Evolutionary conservation across 345 rosid genomes (phyloP), one percentile per base, ranked within the genome.

Genomic region (Pugionium dolabratum): DNA sequence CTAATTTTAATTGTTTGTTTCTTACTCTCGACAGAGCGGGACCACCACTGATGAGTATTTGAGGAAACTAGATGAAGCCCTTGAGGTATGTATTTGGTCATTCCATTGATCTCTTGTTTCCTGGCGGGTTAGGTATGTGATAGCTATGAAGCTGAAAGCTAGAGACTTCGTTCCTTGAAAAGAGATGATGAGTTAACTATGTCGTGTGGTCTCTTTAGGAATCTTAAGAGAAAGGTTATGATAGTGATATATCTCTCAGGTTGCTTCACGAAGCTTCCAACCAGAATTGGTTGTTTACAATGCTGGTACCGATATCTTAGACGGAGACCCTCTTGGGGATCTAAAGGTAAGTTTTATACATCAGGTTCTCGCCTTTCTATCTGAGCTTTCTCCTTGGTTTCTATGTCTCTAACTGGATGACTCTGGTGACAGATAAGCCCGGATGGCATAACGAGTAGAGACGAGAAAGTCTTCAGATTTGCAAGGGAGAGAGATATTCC

Each of bases 221-320:
- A 44, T 18, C 39, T 46, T 37, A 46, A 36, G 41, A 29, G 43
- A 43, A 28, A 35, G 9, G 7, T 1, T 27, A 35, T 62, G 59
- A 54, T 45, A 49, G 53, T 67, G 58, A 39, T 58, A 7, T 40
- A 41, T 50, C 49, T 80, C 41, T 71, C 76, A 93, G 98, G 89
- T 85, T 79, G 94, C 95, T 59, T 78, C 77, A 4, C 66, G 7
- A n/a, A 74, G 10, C 56, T 93, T 84, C 81, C 79, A 80, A 65
- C 95, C 96, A 43, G 94, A 90, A 75, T 70, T 93, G 76, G 70
- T 93, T 65, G 33, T 93, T 42, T 93, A 86, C 82, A 93, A 93
- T 80, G 98, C 98, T 48, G 98, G 98, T 29, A 93, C 98, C 1
- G 98, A 93, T 78, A 86, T 93, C 75, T 82, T 93, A 35, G 94